Conservation (phyloP, 2,329 filamentous ascomycete species). For the Phaeosphaeria sp. region DNA sequence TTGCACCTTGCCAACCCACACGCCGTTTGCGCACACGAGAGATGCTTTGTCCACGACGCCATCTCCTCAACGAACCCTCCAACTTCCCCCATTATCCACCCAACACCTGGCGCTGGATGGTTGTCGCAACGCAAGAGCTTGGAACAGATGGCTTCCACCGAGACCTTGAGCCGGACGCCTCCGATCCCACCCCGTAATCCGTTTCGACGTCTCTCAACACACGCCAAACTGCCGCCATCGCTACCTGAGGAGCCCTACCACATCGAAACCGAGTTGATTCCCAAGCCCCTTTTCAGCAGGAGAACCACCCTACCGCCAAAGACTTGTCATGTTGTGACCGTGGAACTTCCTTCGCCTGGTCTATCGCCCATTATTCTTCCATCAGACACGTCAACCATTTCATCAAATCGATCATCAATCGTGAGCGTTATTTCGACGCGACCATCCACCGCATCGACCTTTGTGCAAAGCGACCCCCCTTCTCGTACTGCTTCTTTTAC, state of each 20-base stretch:
- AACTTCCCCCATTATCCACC: constrained; percentile 2
- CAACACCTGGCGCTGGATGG: neutral
- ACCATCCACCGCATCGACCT: constrained; percentile 23
- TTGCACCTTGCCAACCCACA: constrained; percentile 24
- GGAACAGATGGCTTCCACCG: constrained; percentile 16
- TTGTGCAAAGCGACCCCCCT: constrained; percentile 20
- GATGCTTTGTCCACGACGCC: constrained; percentile 16
- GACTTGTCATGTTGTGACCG: constrained; percentile 25
- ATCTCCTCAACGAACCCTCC: constrained; percentile 12
- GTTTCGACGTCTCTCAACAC: constrained; percentile 18
- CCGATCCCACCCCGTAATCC: constrained; percentile 22
- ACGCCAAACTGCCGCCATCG: constrained; percentile 20
- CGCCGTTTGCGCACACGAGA: constrained; percentile 15
- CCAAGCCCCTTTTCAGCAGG: constrained; percentile 37
- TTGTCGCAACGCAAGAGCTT: constrained; percentile 10
- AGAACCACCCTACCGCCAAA: constrained; percentile 22
- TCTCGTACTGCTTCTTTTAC: constrained; percentile 14
- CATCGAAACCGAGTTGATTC: constrained; percentile 26
- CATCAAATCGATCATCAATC: constrained; percentile 21
- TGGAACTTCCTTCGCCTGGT: constrained; percentile 23
- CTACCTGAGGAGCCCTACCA: constrained; percentile 10
- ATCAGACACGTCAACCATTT: constrained; percentile 17
- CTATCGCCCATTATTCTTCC: constrained; percentile 17
- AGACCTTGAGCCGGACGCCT: constrained; percentile 23
- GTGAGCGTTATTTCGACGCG: constrained; percentile 18